A percentile compares a stretch with the other conserved stretches of the same genome.
phyloP scores from a whole-genome alignment of 441 rosid genomes.

The Arabidopsis lyrata region DNA sequence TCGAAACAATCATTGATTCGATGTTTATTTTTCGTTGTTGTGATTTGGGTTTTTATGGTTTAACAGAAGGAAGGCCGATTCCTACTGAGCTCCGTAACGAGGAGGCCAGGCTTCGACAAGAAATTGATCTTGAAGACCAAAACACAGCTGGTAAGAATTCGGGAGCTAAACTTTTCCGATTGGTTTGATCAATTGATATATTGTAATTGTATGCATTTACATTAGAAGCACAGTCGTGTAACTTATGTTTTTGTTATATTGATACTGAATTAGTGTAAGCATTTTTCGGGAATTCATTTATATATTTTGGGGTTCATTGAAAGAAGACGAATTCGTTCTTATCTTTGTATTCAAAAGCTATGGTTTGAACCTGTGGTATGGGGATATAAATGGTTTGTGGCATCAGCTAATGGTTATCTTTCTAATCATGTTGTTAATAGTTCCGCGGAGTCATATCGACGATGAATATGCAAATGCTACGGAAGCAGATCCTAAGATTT shows the following conservation, averaged over 20 bases:
- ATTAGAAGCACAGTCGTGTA: background rate
- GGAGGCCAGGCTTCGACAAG: conserved; percentile 77
- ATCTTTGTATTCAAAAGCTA: no score
- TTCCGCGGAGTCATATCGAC: conserved; percentile 80
- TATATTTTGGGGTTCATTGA: background rate
- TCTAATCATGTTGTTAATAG: conserved; percentile 47
- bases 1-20: background rate
- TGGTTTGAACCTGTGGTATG: no score
- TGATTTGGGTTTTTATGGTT: background rate
- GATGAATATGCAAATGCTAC: conserved; percentile 89
- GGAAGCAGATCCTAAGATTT: conserved; percentile 77
- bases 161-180: background rate
- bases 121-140: conserved; percentile 84
- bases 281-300: background rate
- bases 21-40: background rate
- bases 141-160: conserved; percentile 57
- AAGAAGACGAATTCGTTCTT: background rate
- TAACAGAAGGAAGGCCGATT: conserved; percentile 79
- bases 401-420: conserved; percentile 1
- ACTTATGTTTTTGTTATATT: background rate
- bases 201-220: background rate
- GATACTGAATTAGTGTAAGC: background rate
- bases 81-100: conserved; percentile 92
- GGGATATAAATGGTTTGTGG: conserved; percentile 7
- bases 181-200: background rate